Percentiles rank a stretch among this genome's conserved stretches.
Conservation (phyloP, 352 stramenopile species). For the Hyaloperonospora brassicae region DNA sequence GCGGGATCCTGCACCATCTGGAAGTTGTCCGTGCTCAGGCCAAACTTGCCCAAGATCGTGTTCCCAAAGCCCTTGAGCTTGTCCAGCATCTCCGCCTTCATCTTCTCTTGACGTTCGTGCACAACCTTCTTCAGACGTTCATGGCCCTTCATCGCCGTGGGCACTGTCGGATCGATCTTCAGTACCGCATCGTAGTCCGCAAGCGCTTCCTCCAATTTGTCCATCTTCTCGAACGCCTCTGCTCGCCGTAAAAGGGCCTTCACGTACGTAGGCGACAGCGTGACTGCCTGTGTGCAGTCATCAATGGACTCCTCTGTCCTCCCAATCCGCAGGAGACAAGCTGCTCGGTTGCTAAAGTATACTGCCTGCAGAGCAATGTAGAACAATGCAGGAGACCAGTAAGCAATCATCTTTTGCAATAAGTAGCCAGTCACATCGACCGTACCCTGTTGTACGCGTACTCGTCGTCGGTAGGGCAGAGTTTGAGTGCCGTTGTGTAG, state of each 20-base stretch:
- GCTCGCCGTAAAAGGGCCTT: slow-evolving; percentile 91
- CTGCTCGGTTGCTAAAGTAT: slow-evolving; percentile 81
- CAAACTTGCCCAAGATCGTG: slow-evolving; percentile 97
- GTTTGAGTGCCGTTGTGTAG: slow-evolving; percentile 77
- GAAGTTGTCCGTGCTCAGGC: slow-evolving; percentile 99
- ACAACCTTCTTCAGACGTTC: slow-evolving; percentile 83
- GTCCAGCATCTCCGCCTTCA: slow-evolving; percentile 97
- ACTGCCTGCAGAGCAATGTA: slow-evolving; percentile 44
- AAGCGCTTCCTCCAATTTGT: slow-evolving; percentile 92
- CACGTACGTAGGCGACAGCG: slow-evolving; percentile 93
- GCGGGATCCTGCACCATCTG: slow-evolving; percentile 96
- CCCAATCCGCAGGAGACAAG: slow-evolving; percentile 60
- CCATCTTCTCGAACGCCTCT: slow-evolving; percentile 87
- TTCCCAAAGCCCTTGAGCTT: slow-evolving; percentile 99
- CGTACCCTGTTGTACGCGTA: slow-evolving; percentile 72
- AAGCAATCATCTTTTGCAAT: background rate
- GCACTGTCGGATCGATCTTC: slow-evolving; percentile 87
- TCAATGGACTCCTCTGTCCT: slow-evolving; percentile 87
- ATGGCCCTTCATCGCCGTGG: slow-evolving; percentile 44
- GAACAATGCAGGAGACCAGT: background rate
- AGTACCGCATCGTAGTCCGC: slow-evolving; percentile 85
- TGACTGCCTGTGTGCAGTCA: slow-evolving; percentile 91
- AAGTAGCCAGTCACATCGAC: background rate
- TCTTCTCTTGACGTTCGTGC: slow-evolving; percentile 93
- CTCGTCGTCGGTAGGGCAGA: slow-evolving; percentile 65